Base-by-base conservation (phyloP, 306 rosid species). In the Senna siamea region DNA sequence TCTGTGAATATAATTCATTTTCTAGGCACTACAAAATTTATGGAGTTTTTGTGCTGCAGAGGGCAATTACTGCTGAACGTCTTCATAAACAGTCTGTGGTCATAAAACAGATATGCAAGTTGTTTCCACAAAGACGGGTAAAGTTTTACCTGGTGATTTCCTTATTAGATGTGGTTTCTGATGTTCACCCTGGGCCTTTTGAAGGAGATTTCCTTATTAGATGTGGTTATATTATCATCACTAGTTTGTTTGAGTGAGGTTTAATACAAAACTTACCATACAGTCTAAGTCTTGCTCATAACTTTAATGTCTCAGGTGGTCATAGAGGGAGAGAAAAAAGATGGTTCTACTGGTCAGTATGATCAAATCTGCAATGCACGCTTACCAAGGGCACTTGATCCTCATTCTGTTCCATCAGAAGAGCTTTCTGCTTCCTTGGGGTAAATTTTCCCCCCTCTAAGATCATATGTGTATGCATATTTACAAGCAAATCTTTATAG, bases 381-480 rank as follows among this genome's bases (percentile, higher is more conserved):
- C 65, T 87, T 95, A 57, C 97, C 99, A 67, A 83, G 92, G 85
- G 93, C 93, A 61, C 93, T 95, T 46, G 98, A 92, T 86, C 96
- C 96, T 55, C 96, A 90, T 80, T 90, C 99, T 69, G 95, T 92
- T 86, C 85, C 93, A 54, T 84, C 96, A 17, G 89, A 92, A 80
- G 99, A 95, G 80, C 99, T 95, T 82, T 92, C 93, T 53, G 96
- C 92, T 60, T 92, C 99, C 57, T 78, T 95, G 76, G 99, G 99
- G 99, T 92, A 81, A 17, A 47, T 66, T 44, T 82, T 62, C 69
- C 59, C 20, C 60, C 57, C 78, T 17, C 72, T 18, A 47, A 75
- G 50, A 51, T 66, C 55, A 37, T 76, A 54, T 40, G 11, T 47
- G 32, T 63, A 17, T 52, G 8, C 77, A 76, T 17, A 28, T 74